phyloP scores from a whole-genome alignment of 306 rosid species.

The Sicyos baderoa region DNA sequence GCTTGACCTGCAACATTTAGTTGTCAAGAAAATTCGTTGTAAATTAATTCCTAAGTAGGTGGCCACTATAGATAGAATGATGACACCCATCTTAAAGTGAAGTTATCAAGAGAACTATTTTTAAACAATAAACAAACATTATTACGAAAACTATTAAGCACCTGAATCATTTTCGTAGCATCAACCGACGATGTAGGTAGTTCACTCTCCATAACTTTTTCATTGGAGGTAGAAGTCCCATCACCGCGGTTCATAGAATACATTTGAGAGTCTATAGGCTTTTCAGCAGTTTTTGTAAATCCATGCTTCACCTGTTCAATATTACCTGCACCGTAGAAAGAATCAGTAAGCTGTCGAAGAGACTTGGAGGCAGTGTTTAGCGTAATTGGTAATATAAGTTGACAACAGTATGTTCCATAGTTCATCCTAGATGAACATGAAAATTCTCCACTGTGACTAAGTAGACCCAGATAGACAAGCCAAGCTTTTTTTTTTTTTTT shows the following conservation, averaged over 20 bases:
- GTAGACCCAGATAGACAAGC: not conserved
- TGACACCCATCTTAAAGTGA: not conserved
- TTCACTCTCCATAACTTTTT: slow-evolving; percentile 51
- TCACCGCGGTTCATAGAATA: slow-evolving; percentile 22
- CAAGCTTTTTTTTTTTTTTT: too few relatives aligned
- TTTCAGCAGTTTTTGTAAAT: slow-evolving; percentile 15
- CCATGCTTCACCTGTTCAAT: slow-evolving; percentile 19
- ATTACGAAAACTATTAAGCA: slow-evolving; percentile 9
- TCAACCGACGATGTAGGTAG: slow-evolving; percentile 45
- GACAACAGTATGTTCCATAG: slow-evolving; percentile 1
- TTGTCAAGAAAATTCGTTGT: too few relatives aligned
- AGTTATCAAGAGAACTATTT: not conserved
- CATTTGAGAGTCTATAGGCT: slow-evolving; percentile 13
- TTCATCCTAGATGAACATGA: not conserved
- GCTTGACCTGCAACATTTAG: too few relatives aligned
- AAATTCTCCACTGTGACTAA: not conserved
- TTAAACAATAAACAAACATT: not conserved
- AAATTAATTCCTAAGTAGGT: too few relatives aligned
- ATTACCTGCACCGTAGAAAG: slow-evolving; percentile 21
- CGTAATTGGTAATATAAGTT: slow-evolving; percentile 32
- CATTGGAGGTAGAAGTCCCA: slow-evolving; percentile 21
- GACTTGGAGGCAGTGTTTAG: slow-evolving; percentile 35
- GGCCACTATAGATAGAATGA: too few relatives aligned
- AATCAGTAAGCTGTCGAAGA: slow-evolving; percentile 44
- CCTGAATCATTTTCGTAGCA: slow-evolving; percentile 58